A percentile compares a stretch with the other conserved stretches of the same genome.
phyloP scores from a whole-genome alignment of 2,329 filamentous ascomycete genomes.

The Helicocarpus griseus region DNA sequence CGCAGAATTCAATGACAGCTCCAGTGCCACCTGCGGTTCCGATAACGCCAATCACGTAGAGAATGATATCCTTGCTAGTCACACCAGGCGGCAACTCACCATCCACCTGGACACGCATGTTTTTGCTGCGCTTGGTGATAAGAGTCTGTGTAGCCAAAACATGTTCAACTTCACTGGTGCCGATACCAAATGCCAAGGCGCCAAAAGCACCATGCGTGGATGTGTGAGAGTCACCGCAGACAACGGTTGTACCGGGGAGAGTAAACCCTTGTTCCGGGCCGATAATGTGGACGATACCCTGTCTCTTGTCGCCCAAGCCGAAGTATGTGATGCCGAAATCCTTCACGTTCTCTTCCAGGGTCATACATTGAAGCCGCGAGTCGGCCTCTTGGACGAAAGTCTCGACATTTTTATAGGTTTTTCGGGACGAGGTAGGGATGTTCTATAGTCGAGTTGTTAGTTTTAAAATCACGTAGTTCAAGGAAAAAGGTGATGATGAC shows the following conservation, averaged over 20 bases:
- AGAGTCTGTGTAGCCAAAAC: constrained; percentile 93
- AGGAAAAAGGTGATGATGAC: constrained; percentile 24
- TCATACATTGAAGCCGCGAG: constrained; percentile 86
- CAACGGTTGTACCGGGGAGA: constrained; percentile 88
- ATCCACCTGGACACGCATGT: constrained; percentile 95
- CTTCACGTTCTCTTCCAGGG: constrained; percentile 94
- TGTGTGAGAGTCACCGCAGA: constrained; percentile 96
- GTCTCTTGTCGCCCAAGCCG: constrained; percentile 87
- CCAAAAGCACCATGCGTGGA: constrained; percentile 97
- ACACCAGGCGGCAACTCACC: constrained; percentile 84
- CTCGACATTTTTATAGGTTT: constrained; percentile 85
- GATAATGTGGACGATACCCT: constrained; percentile 97
- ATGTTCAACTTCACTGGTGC: constrained; percentile 96
- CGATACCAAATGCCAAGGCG: constrained; percentile 89
- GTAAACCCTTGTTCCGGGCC: constrained; percentile 98
- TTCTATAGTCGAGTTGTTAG: constrained; percentile 48
- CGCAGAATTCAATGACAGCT: constrained; percentile 93
- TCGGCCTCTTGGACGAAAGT: constrained; percentile 93
- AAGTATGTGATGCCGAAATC: constrained; percentile 96
- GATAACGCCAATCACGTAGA: constrained; percentile 86
- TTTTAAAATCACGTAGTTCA: neutral
- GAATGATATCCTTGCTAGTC: constrained; percentile 89
- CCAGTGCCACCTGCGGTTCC: constrained; percentile 93
- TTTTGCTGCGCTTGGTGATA: constrained; percentile 91
- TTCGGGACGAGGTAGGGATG: constrained; percentile 82